phyloP scores from a whole-genome alignment of 2,329 filamentous ascomycete species.

The Nothopassalora personata region DNA sequence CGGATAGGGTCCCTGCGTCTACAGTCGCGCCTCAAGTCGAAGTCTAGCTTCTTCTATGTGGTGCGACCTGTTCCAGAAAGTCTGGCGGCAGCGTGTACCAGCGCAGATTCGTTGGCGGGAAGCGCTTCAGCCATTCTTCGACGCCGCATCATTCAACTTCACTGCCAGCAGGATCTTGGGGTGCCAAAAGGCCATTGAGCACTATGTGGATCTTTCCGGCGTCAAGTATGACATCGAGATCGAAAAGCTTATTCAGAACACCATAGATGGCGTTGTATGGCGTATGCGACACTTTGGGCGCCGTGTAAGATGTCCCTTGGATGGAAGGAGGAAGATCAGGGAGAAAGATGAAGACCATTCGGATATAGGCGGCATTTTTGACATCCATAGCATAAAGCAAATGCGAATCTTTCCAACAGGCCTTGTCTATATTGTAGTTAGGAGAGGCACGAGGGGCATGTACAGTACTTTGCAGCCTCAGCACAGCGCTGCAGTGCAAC shows the following conservation, averaged over 20 bases:
- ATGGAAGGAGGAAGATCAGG: not conserved
- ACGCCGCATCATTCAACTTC: not conserved
- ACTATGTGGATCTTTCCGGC: not conserved
- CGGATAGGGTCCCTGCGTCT: slow-evolving; percentile 1
- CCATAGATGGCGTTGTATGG: not conserved
- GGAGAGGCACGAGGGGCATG: too few relatives aligned
- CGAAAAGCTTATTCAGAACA: not conserved
- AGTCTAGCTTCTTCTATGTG: not conserved
- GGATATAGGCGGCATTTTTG: not conserved
- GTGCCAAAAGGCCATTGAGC: not conserved
- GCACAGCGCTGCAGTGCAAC: too few relatives aligned
- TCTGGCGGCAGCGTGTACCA: not conserved
- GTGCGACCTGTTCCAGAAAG: not conserved
- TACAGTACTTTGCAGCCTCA: too few relatives aligned
- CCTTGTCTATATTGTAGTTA: not conserved
- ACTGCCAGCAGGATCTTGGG: not conserved
- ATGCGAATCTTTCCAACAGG: not conserved
- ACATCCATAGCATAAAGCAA: not conserved
- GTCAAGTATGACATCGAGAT: not conserved
- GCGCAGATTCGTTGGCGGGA: not conserved
- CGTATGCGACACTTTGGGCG: not conserved
- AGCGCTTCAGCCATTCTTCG: not conserved
- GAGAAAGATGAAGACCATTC: not conserved
- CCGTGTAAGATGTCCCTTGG: not conserved
- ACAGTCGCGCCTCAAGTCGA: not conserved